Conservation (phyloP, 2,329 filamentous ascomycete genomes). For the Aspergillus brasiliensis region DNA sequence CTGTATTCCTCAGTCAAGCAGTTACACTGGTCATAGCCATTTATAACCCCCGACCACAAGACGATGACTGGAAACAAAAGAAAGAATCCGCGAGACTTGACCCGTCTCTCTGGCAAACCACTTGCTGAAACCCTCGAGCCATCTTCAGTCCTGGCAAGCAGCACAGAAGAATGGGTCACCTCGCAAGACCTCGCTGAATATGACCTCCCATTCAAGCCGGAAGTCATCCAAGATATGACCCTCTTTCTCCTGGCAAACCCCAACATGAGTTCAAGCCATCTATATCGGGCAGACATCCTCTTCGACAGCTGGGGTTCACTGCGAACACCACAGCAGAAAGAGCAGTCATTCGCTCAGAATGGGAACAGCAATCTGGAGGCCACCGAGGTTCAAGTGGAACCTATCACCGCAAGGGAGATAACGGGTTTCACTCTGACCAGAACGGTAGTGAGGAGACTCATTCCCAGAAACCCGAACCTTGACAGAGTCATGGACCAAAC, state of each 20-base stretch:
- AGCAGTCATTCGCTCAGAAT: constrained; percentile 21
- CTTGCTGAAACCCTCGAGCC: constrained; percentile 31
- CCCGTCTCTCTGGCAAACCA: constrained; percentile 29
- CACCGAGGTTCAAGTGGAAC: constrained; percentile 8
- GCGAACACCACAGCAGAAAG: constrained; percentile 37
- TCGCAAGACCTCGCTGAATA: constrained; percentile 33
- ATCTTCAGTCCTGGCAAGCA: constrained; percentile 24
- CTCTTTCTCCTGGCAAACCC: constrained; percentile 54
- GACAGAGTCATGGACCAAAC: constrained; percentile 80
- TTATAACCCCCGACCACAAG: neutral
- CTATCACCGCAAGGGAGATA: constrained; percentile 26
- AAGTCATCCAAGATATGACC: constrained; percentile 52
- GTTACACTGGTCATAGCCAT: neutral
- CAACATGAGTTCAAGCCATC: constrained; percentile 59
- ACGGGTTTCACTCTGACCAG: constrained; percentile 52
- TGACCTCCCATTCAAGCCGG: constrained; percentile 27
- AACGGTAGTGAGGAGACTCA: constrained; percentile 72
- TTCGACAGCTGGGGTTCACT: constrained; percentile 52
- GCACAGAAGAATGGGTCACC: constrained; percentile 34
- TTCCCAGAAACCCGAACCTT: constrained; percentile 77
- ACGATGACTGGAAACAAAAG: constrained; percentile 23
- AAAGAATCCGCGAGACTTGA: constrained; percentile 25
- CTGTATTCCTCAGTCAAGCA: neutral
- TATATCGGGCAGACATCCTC: constrained; percentile 64
- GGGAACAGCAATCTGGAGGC: neutral